Base-by-base conservation (phyloP, 768 basidiomycete genomes). In the Amanita exitialis region DNA sequence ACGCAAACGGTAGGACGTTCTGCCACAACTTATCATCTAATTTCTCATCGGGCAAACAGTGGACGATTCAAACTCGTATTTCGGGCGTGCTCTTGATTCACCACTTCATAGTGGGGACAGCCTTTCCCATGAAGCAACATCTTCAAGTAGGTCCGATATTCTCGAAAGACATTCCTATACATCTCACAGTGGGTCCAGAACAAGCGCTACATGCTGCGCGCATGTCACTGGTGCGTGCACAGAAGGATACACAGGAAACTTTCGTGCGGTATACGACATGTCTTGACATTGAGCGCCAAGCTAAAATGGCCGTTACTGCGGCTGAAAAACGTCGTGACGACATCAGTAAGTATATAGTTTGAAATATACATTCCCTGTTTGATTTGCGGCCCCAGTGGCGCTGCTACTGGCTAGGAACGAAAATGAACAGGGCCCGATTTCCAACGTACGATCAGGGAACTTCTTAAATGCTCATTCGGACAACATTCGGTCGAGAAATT, bases 271-370 rank as follows among this genome's bases (percentile, higher is more conserved):
- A 87, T 58, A 86, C 78, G 9, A 72, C 77, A 9, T 84, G 79
- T 64, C 69, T 86, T 15, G 83, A 87, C 58, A 67, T 77, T 9
- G 85, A 88, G 60, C 69, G 72, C 38, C 80, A 80, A 62, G 83
- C 84, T 44, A 72, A 79, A 57, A 77, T 79, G 57, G 79, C 81
- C 53, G 79, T 86, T 9, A 63, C 63, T 5, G 68, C 77, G 50
- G 80, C 81, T 48, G 85, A 86, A 58, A 82, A 81, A 62, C 78
- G 82, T 44, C 76, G 83, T 56, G 85, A 86, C 58, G 81, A 83
- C 52, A 73, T 78, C 60, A 76, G 78, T 78, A 57, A 59, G 72
- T 12, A 32, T 51, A 28, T 55, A 41, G 16, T 49, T 54, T 32
- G 52, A 30, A 38, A 47, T 23, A 44, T 32, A 47, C 44, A 56